A percentile compares a stretch with the other conserved stretches of the same genome.
phyloP scores from a whole-genome alignment of 1,284 basidiomycete genomes.

The Ceratobasidium sp. region DNA sequence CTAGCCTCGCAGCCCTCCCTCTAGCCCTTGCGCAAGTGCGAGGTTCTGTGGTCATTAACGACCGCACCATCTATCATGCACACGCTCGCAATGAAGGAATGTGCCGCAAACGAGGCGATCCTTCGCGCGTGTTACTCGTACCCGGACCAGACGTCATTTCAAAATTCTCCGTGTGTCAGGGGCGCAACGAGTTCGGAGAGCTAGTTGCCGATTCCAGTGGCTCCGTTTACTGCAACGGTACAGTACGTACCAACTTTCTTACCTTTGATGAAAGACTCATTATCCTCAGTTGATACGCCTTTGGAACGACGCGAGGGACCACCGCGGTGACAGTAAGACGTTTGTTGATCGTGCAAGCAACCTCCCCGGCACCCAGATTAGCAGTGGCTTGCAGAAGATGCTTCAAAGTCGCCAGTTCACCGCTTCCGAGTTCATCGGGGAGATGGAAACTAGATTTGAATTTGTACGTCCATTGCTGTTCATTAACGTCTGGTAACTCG shows the following conservation, averaged over 20 bases:
- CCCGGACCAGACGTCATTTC: not conserved
- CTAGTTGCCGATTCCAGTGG: not conserved
- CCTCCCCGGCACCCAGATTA: not conserved
- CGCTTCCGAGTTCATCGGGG: not conserved
- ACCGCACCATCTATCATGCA: slow-evolving; percentile 19
- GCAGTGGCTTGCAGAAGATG: not conserved
- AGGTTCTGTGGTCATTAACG: slow-evolving; percentile 26
- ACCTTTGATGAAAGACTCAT: no score
- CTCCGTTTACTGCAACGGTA: not conserved
- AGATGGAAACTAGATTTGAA: not conserved
- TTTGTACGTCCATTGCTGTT: not conserved
- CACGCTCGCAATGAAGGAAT: slow-evolving; percentile 27
- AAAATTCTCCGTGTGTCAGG: slow-evolving; percentile 2
- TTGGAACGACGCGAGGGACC: slow-evolving; percentile 2
- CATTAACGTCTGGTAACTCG: no score
- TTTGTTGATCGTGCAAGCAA: slow-evolving; percentile 13
- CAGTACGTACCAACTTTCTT: not conserved
- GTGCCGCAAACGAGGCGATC: not conserved
- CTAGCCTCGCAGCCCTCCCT: not conserved
- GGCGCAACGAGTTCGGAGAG: slow-evolving; percentile 12
- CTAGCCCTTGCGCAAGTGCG: not conserved
- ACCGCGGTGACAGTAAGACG: slow-evolving; percentile 1
- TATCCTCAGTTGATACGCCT: not conserved
- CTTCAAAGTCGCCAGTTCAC: not conserved
- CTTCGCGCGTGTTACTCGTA: not conserved